Base-by-base conservation (phyloP, 345 rosid species). In the Barbarea vulgaris region DNA sequence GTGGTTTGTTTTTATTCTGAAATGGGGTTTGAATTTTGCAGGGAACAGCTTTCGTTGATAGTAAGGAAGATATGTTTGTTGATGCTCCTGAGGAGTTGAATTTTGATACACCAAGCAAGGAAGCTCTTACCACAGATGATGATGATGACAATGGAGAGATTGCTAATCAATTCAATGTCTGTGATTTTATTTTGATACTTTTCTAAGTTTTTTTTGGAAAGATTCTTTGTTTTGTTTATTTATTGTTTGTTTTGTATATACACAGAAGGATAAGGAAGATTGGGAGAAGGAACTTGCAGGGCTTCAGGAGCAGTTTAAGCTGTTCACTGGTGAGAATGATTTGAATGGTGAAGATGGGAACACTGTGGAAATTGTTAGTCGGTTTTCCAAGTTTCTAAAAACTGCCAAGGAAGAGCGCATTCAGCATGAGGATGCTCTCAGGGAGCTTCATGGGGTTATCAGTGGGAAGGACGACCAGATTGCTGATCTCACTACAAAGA, bases 41-140 rank as follows among this genome's bases (percentile, higher is more conserved):
- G 81, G 61, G 67, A 27, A 42, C 83, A 70, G 66, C 21, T 50
- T 80, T 77, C 50, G 83, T 67, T 67, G 96, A 87, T 12, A 83
- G 91, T 66, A 94, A 81, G 79, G 97, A 94, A 56, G 98, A 94
- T 73, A 81, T 87, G 96, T 94, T 94, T 70, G 87, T 84, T 25
- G 98, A 91, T 85, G 98, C 97, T 8, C 42, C 87, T 0, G 98
- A 94, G 21, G 98, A 88, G 76, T 73, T 87, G 73, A 85, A 81
- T 72, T 76, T 75, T 50, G 86, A 93, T 28, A 79, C 82, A 44
- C 82, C 76, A 62, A 54, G 33, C 72, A 82, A 86, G 79, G 87
- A 82, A 55, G 71, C 80, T 1, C 81, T 83, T 54, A 83, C 81
- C 9, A 81, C 73, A 13, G 72, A 85, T 36, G 75, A 58, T 36